Base-by-base conservation (phyloP, 495 filamentous ascomycete genomes). In the Penicillium parvum region DNA sequence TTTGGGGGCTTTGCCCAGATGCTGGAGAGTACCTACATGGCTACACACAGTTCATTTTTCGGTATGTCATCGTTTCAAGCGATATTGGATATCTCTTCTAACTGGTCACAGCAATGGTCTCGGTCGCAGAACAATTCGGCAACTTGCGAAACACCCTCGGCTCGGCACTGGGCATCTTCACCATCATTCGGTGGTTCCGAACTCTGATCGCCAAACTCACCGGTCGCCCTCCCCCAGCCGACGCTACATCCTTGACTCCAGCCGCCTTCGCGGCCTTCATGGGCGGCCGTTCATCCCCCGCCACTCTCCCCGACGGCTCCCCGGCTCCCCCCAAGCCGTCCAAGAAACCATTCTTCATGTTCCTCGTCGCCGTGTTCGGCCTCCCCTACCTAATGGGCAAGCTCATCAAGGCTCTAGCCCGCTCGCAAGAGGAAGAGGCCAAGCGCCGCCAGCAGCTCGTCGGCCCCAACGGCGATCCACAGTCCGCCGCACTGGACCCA, bases 1-100 rank as follows among this genome's bases (percentile, higher is more conserved):
- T 96, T 73, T 50, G 88, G 91, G 20, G 94, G 94, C 2, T 96
- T 99, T 60, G 90, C 94, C 12, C 94, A 99, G 74, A 97, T 99
- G 94, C 76, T 99, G 8, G 92, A 99, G 68, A 96, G 91, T 65
- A 97, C 94, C 8, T 99, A 95, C 55, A 97, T 99, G 94, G 92
- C 94, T n/a, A 99, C 94, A 3, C 94, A 97, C 71, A 94, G 87
- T 36, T 91, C 85, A 37, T 99, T 99, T 68, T 97, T 97, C 61
- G 92, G 91, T 97, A 80, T 61, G 85, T 74, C 19, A 16, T 14
- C 27, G 11, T 20, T 23, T 37, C 5, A 27, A 12, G 27, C 17
- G 8, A 7, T 0, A 30, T 5, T 29, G n/a, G 26, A 15, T 5
- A 18, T 14, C 3, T 6, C 18, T 43, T 30, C 53, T 64, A 18